phyloP scores from a whole-genome alignment of 768 basidiomycete species.

The Mycena floridula region DNA sequence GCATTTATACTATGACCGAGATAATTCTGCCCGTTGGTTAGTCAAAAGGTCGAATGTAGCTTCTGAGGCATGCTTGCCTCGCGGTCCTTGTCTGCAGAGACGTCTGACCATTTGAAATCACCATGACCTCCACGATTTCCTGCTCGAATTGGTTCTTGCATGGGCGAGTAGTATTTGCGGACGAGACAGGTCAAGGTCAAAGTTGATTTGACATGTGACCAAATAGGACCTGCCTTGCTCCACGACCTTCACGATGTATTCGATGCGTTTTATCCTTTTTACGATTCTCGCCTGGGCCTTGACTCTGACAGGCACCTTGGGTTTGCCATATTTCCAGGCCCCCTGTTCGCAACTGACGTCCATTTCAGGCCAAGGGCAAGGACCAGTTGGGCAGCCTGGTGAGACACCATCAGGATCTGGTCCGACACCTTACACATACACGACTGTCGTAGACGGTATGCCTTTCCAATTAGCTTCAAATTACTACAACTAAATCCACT shows the following conservation, averaged over 20 bases:
- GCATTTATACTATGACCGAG: conserved; percentile 94
- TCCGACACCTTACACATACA: conserved; percentile 22
- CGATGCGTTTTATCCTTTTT: background rate
- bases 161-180: too few relatives aligned
- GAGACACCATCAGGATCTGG: conserved; percentile 4
- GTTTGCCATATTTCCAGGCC: background rate
- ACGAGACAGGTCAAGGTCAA: background rate
- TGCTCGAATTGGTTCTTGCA: conserved; percentile 84
- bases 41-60: background rate
- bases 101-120: conserved; percentile 89
- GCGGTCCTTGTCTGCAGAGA: conserved; percentile 88
- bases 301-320: background rate
- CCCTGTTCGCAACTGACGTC: background rate
- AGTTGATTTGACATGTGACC: background rate
- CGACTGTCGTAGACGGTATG: conserved; percentile 28
- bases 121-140: conserved; percentile 91
- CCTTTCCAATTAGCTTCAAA: too few relatives aligned
- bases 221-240: background rate
- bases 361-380: background rate
- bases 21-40: conserved; percentile 62
- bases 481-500: too few relatives aligned
- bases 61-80: conserved; percentile 46
- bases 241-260: background rate
- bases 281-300: background rate
- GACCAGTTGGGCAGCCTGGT: background rate